Percentiles rank a stretch among this genome's conserved stretches.
These are phyloP conservation scores for Fusarium sublunatum DNA, from an alignment of 2,329 filamentous ascomycete species.

Conservation along the genomic window DNA sequence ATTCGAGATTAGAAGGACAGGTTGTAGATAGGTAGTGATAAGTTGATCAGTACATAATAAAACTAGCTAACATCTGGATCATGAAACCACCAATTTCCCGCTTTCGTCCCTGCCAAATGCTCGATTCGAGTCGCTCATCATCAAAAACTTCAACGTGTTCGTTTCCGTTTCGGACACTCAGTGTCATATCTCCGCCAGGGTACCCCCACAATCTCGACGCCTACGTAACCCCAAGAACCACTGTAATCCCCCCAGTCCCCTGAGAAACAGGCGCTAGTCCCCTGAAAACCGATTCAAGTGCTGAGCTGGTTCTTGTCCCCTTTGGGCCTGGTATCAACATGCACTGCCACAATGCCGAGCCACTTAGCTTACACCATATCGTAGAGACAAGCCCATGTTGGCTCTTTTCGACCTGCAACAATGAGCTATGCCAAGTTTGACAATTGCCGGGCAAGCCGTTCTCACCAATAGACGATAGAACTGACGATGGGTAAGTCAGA, in stretches of 20 bases:
- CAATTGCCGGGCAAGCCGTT: slow-evolving; percentile 35
- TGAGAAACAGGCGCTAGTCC: slow-evolving; percentile 16
- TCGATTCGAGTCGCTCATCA: slow-evolving; percentile 9
- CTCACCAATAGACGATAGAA: slow-evolving; percentile 33
- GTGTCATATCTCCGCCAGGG: slow-evolving; percentile 24
- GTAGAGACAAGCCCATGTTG: slow-evolving; percentile 19
- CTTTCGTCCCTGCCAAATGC: slow-evolving; percentile 10
- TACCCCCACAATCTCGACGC: slow-evolving; percentile 36
- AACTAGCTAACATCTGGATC: slow-evolving; percentile 17
- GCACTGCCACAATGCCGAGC: slow-evolving; percentile 41
- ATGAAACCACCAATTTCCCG: slow-evolving; percentile 16
- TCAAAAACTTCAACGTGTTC: slow-evolving; percentile 49
- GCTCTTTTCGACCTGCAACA: slow-evolving; percentile 12
- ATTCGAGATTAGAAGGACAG: too few species aligned
- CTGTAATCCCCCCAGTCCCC: slow-evolving; percentile 9
- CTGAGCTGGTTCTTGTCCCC: slow-evolving; percentile 7
- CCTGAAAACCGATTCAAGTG: slow-evolving; percentile 27
- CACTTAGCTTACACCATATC: slow-evolving; percentile 32
- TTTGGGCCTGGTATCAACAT: slow-evolving; percentile 19
- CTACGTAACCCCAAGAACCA: background rate
- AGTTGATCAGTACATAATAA: background rate
- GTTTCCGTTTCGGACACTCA: slow-evolving; percentile 43
- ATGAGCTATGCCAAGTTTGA: slow-evolving; percentile 34
- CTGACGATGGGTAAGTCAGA: slow-evolving; percentile 26
- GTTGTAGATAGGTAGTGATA: background rate